A percentile compares a stretch with the other conserved stretches of the same genome.
Evolutionary conservation across 345 rosid species (phyloP).

Genomic region (Pistacia vera): DNA sequence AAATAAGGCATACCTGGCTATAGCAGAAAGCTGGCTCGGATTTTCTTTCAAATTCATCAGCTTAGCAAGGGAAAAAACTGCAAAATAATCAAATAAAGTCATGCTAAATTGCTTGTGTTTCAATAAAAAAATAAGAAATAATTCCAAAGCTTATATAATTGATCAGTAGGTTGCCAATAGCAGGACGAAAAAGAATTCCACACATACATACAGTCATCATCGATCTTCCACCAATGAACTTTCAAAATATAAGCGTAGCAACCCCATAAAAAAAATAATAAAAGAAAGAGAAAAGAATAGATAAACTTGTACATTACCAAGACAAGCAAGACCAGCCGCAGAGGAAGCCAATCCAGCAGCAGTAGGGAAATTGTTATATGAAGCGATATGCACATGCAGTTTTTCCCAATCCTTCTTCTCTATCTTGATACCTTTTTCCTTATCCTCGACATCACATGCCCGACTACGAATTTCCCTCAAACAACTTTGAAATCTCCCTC

Average conservation of each 20-base stretch:
- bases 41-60: constrained; percentile 91
- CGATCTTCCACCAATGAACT: not conserved
- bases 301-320: constrained; percentile 46
- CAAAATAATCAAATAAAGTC: constrained; percentile 10
- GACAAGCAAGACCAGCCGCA: constrained; percentile 98
- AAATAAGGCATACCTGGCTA: constrained; percentile 68
- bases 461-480: constrained; percentile 83
- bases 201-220: not conserved
- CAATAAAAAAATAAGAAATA: not conserved
- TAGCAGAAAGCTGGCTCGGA: constrained; percentile 89
- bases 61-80: constrained; percentile 95
- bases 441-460: constrained; percentile 77
- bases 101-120: not conserved
- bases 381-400: constrained; percentile 81
- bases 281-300: not conserved
- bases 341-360: constrained; percentile 99
- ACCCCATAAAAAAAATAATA: not conserved
- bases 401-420: constrained; percentile 86
- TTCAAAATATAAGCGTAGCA: not conserved
- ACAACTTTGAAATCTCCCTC: constrained; percentile 88
- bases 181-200: not conserved
- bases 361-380: constrained; percentile 91
- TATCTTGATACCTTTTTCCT: constrained; percentile 77
- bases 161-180: not conserved
- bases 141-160: not conserved